A percentile compares a stretch with the other conserved stretches of the same genome.
Conservation (phyloP, 2,329 filamentous ascomycete genomes). For the Aspergillus texensis region DNA sequence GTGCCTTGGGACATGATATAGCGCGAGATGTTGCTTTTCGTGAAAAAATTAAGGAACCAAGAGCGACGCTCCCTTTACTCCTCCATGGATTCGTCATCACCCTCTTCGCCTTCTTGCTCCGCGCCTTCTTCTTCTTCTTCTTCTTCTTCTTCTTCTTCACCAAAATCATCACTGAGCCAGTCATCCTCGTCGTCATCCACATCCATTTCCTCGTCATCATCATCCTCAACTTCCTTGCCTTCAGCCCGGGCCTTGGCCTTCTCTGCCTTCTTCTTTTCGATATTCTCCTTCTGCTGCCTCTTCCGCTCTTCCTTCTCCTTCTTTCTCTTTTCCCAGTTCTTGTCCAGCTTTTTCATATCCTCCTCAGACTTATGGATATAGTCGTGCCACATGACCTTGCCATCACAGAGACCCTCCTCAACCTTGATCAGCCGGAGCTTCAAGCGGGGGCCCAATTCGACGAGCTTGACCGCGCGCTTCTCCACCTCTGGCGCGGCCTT, state of each 20-base stretch:
- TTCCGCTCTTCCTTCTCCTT: slow-evolving; percentile 81
- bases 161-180: slow-evolving; percentile 56
- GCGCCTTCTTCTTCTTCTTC: slow-evolving; percentile 51
- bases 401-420: slow-evolving; percentile 86
- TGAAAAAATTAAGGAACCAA: background rate
- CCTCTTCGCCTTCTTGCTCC: slow-evolving; percentile 33
- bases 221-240: slow-evolving; percentile 46
- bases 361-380: slow-evolving; percentile 81
- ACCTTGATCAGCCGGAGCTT: slow-evolving; percentile 89
- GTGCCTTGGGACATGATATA: background rate
- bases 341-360: slow-evolving; percentile 78
- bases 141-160: slow-evolving; percentile 50
- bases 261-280: slow-evolving; percentile 79
- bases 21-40: background rate
- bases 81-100: slow-evolving; percentile 43
- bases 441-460: slow-evolving; percentile 91
- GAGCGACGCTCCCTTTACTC: slow-evolving; percentile 32
- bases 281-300: slow-evolving; percentile 83
- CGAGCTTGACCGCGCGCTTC: slow-evolving; percentile 84
- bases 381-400: slow-evolving; percentile 97
- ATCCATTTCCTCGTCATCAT: slow-evolving; percentile 54
- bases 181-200: slow-evolving; percentile 57
- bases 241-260: slow-evolving; percentile 53
- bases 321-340: slow-evolving; percentile 75
- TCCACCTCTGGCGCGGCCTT: slow-evolving; percentile 61